A percentile compares a stretch with the other conserved stretches of the same genome.
Conservation (phyloP, 805 yeast species). For the Millerago galiae region DNA sequence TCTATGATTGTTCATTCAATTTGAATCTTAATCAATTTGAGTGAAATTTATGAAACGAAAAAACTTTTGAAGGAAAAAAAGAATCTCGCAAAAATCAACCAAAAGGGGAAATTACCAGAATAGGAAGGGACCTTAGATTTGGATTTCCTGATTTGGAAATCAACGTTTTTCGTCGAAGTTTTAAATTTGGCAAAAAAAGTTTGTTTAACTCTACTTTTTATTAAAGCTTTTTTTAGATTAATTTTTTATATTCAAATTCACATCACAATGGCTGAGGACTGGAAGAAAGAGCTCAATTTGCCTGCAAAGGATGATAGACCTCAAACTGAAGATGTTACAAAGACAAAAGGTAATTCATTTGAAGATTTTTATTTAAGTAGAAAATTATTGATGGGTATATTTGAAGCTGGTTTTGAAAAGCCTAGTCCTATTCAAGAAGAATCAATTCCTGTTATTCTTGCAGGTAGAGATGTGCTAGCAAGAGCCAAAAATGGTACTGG, state of each 20-base stretch:
- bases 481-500: constrained; percentile 99
- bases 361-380: constrained; percentile 90
- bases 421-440: constrained; percentile 99
- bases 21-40: no score
- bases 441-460: constrained; percentile 89
- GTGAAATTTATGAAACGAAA: no score
- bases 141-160: constrained; percentile 5
- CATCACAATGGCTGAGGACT: constrained; percentile 40
- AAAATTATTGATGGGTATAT: constrained; percentile 94
- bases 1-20: constrained; percentile 12
- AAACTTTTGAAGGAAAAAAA: neutral
- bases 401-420: constrained; percentile 97
- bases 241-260: no score
- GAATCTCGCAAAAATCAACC: neutral
- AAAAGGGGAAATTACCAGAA: neutral
- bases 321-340: constrained; percentile 93
- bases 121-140: neutral
- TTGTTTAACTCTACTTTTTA: no score
- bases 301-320: constrained; percentile 90
- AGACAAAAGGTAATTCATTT: constrained; percentile 83
- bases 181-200: neutral
- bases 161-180: constrained; percentile 2
- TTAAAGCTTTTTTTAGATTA: no score
- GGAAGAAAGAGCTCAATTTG: constrained; percentile 70
- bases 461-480: constrained; percentile 94